Base-by-base conservation (phyloP, 2,329 filamentous ascomycete species). In the Fusarium vanettenii region DNA sequence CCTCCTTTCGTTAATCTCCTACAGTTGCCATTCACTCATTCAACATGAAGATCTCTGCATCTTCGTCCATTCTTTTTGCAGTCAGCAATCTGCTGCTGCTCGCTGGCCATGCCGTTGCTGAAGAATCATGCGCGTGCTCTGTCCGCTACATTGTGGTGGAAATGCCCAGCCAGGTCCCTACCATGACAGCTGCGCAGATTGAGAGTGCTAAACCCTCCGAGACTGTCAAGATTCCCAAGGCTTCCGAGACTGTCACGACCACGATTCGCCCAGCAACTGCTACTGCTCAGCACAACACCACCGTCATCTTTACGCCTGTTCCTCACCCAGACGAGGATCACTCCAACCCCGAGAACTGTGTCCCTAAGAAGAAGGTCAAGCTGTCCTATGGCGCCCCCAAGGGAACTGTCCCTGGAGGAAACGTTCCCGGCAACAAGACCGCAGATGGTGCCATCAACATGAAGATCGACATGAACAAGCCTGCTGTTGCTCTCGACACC, bases 401-500 rank as follows among this genome's bases (percentile, higher is more conserved):
- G 57, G 35, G 35, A 18, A 57, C 33, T 2, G 37, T 50, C 14
- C 48, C 43, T 27, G 43, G 43, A 18, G 43, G 43, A 48, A 25
- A 16, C 7, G 43, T 48, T 5, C 43, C 62, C n/a, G 37, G 60
- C 8, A 68, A 59, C 43, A 50, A 41, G 33, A 64, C 62, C 11
- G 27, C 50, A 4, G 41, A 48, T 14, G 56, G 67, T 20, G 22
- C 69, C 14, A 72, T 75, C 45, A 56, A 75, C 37, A 72, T 75
- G 50, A 64, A 61, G 3, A 59, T 74, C 8, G 60, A 69, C 31
- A 75, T 75, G 73, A 69, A 63, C 57, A 59, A 72, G 18, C 73
- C 73, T 4, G 65, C 73, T 10, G 73, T 75, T 6, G 55, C 73
- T 13, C 71, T 75, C n/a, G 73, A 75, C 25, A 60, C 71, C 3